A percentile compares a stretch with the other conserved stretches of the same genome.
These are phyloP conservation scores for Mortierella sp. DNA, from an alignment of 371 early-diverging fungal species.

Conservation along the genomic window DNA sequence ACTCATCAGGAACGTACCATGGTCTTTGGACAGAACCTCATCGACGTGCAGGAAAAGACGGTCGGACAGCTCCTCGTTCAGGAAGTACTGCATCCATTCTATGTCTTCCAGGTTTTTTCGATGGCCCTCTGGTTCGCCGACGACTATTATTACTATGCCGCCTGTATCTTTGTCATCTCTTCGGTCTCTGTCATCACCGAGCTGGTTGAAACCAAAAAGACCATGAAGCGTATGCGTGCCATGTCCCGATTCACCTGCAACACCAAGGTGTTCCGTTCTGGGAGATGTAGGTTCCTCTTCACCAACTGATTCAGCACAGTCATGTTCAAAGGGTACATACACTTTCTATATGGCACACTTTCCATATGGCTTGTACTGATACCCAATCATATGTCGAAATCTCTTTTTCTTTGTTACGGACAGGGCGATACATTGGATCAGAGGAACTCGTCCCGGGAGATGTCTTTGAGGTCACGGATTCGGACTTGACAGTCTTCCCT, in stretches of 20 bases:
- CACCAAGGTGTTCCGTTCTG: conserved; percentile 80
- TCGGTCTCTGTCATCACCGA: conserved; percentile 74
- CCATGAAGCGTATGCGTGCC: conserved; percentile 82
- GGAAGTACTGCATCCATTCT: conserved; percentile 95
- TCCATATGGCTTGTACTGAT: neutral
- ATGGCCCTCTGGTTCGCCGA: conserved; percentile 94
- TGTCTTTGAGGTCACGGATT: conserved; percentile 81
- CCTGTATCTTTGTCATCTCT: conserved; percentile 90
- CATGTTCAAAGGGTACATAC: neutral
- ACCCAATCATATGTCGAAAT: neutral
- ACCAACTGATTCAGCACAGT: neutral
- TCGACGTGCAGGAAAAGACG: conserved; percentile 87
- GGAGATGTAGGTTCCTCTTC: conserved; percentile 61
- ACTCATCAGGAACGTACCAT: conserved; percentile 69
- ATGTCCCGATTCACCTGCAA: conserved; percentile 90
- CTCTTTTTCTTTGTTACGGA: neutral
- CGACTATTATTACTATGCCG: conserved; percentile 96
- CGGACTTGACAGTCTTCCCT: conserved; percentile 79
- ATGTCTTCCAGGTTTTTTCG: conserved; percentile 93
- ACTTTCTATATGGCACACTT: neutral
- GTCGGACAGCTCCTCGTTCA: conserved; percentile 81
- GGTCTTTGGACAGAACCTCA: conserved; percentile 90
- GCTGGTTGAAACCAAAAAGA: conserved; percentile 87
- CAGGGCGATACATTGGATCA: conserved; percentile 70
- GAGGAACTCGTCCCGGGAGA: conserved; percentile 95